These are phyloP conservation scores for Bipolaris cookei DNA, from an alignment of 2,329 filamentous ascomycete species.

Conservation along the genomic window DNA sequence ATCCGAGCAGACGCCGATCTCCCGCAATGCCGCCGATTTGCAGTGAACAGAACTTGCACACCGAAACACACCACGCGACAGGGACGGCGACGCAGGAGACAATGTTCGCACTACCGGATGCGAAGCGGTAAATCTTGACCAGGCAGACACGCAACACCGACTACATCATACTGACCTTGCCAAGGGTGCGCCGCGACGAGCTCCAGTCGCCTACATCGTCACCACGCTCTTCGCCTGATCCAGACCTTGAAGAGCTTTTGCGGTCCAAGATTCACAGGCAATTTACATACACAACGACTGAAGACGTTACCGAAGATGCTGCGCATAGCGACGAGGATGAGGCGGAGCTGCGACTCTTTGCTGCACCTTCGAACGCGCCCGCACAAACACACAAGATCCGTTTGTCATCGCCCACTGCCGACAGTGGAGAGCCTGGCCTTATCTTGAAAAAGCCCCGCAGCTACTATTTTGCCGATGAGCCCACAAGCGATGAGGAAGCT, in stretches of 20 bases:
- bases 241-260: conserved; percentile 39
- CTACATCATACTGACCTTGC: conserved; percentile 16
- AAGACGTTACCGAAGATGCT: conserved; percentile 8
- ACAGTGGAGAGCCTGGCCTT: conserved; percentile 35
- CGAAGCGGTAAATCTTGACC: conserved; percentile 31
- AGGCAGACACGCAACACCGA: neutral
- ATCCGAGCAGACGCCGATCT: conserved; percentile 12
- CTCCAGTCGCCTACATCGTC: conserved; percentile 44
- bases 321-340: conserved; percentile 36
- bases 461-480: conserved; percentile 46
- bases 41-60: conserved; percentile 6
- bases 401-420: conserved; percentile 39
- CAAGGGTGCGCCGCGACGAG: conserved; percentile 44
- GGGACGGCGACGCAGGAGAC: neutral
- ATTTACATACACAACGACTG: conserved; percentile 32
- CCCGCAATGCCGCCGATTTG: conserved; percentile 13
- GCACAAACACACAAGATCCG: conserved; percentile 40
- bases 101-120: conserved; percentile 34
- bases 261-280: conserved; percentile 33
- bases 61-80: neutral
- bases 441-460: conserved; percentile 37
- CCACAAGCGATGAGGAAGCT: conserved; percentile 30
- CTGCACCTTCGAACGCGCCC: conserved; percentile 30
- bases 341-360: conserved; percentile 45
- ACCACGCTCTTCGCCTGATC: conserved; percentile 45